These are phyloP conservation scores for Daldinia loculata DNA, from an alignment of 495 filamentous ascomycete genomes.

Conservation along the genomic window DNA sequence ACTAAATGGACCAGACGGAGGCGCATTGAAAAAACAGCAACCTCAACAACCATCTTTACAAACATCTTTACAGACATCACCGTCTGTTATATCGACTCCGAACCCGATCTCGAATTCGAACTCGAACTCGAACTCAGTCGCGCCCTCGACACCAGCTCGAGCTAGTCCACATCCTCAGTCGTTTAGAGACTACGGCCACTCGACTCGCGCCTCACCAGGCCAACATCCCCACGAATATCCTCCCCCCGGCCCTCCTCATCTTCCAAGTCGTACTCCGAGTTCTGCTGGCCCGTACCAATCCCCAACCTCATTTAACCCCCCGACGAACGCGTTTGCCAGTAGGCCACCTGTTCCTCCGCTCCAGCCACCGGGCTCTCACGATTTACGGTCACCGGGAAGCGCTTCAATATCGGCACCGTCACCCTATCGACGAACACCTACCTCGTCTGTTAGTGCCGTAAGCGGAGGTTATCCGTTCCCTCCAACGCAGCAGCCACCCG, in stretches of 20 bases:
- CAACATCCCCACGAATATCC: conserved; percentile 44
- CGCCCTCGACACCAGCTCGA: conserved; percentile 60
- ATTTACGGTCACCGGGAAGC: conserved; percentile 61
- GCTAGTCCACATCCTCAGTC: conserved; percentile 50
- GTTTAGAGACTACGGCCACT: conserved; percentile 58
- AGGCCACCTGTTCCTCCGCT: conserved; percentile 61
- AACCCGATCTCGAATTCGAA: conserved; percentile 30
- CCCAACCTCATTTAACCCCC: conserved; percentile 53
- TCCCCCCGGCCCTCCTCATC: conserved; percentile 43
- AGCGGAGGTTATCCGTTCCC: conserved; percentile 64
- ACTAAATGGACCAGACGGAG: conserved; percentile 59
- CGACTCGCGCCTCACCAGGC: conserved; percentile 53
- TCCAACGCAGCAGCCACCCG: conserved; percentile 60
- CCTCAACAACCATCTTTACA: conserved; percentile 38
- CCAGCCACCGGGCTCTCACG: conserved; percentile 57
- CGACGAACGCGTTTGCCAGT: conserved; percentile 51
- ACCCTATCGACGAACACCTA: conserved; percentile 61
- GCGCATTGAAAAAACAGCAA: conserved; percentile 42
- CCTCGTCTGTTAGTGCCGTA: conserved; percentile 52
- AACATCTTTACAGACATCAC: conserved; percentile 40
- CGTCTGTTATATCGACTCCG: conserved; percentile 31
- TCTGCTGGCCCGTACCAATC: conserved; percentile 50
- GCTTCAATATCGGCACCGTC: conserved; percentile 58
- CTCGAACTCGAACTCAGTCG: conserved; percentile 39
- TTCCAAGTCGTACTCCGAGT: conserved; percentile 43